A percentile compares a stretch with the other conserved stretches of the same genome.
Conservation (phyloP, 192 early-diverging fungal genomes). For the Radiomyces spectabilis region DNA sequence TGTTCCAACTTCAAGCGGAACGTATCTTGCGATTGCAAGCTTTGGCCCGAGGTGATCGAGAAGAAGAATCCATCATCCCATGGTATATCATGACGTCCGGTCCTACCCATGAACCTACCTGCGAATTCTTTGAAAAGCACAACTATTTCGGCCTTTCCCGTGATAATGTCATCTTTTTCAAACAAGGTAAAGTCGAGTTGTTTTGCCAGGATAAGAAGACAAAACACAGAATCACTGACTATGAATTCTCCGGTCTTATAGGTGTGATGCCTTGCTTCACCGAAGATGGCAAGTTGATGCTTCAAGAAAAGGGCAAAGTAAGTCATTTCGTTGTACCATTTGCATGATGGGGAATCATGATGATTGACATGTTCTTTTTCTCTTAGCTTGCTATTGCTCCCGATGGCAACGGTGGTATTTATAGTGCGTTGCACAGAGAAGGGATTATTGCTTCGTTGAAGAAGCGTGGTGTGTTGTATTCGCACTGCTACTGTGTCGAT, state of each 20-base stretch:
- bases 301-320: slow-evolving; percentile 61
- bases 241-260: background rate
- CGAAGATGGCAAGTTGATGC: slow-evolving; percentile 75
- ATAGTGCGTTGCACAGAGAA: slow-evolving; percentile 71
- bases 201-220: background rate
- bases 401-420: slow-evolving; percentile 84
- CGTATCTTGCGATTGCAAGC: slow-evolving; percentile 79
- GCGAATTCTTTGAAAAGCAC: slow-evolving; percentile 58
- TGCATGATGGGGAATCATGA: too few species aligned
- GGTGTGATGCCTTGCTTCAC: slow-evolving; percentile 78
- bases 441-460: slow-evolving; percentile 70
- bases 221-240: background rate
- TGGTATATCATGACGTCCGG: slow-evolving; percentile 97
- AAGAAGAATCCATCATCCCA: slow-evolving; percentile 51
- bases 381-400: slow-evolving; percentile 51
- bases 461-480: slow-evolving; percentile 64
- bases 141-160: slow-evolving; percentile 72
- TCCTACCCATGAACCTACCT: slow-evolving; percentile 69
- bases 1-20: slow-evolving; percentile 90
- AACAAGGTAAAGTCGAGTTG: slow-evolving; percentile 56
- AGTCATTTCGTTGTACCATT: background rate
- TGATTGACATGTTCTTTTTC: background rate
- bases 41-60: slow-evolving; percentile 26
- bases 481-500: slow-evolving; percentile 91
- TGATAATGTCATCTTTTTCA: slow-evolving; percentile 81